Evolutionary conservation across 2,329 filamentous ascomycete genomes (phyloP).

Genomic region (Ploettnerulaceae sp.): DNA sequence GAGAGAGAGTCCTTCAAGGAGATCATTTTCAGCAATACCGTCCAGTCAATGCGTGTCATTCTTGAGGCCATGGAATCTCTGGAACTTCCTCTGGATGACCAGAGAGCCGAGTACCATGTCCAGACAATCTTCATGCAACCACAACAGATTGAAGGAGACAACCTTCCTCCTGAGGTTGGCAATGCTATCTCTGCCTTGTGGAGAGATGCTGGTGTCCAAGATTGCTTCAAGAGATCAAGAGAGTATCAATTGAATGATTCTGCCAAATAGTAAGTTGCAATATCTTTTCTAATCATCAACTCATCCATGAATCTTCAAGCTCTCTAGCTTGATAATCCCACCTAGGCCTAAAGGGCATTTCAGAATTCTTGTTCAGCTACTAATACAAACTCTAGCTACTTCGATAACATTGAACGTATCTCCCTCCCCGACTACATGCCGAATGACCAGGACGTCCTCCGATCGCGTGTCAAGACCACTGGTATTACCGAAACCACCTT

Average conservation of each 20-base stretch:
- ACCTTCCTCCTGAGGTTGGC: conserved; percentile 73
- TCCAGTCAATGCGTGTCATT: conserved; percentile 89
- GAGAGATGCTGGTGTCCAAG: conserved; percentile 77
- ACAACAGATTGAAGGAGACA: conserved; percentile 70
- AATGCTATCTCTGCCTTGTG: conserved; percentile 79
- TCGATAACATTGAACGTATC: conserved; percentile 70
- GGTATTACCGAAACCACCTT: conserved; percentile 96
- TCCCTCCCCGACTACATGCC: conserved; percentile 77
- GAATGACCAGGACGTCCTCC: conserved; percentile 89
- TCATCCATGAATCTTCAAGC: too few relatives aligned
- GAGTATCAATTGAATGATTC: conserved; percentile 98
- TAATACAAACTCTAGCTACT: conserved; percentile 60
- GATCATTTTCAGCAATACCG: conserved; percentile 91
- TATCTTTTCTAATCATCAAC: too few relatives aligned
- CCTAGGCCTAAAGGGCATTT: neutral
- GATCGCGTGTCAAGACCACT: conserved; percentile 86
- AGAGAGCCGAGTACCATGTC: conserved; percentile 35
- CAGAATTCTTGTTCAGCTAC: conserved; percentile 7
- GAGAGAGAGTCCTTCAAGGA: conserved; percentile 93
- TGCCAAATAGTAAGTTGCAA: conserved; percentile 73
- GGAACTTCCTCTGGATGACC: conserved; percentile 71
- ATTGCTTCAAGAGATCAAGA: conserved; percentile 76
- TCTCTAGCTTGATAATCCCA: neutral
- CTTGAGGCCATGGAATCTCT: conserved; percentile 88
- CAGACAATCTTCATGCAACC: conserved; percentile 38